Evolutionary conservation across 2,329 filamentous ascomycete species (phyloP), one percentile per base, ranked within the genome.

Genomic region (Penicillium crustosum): DNA sequence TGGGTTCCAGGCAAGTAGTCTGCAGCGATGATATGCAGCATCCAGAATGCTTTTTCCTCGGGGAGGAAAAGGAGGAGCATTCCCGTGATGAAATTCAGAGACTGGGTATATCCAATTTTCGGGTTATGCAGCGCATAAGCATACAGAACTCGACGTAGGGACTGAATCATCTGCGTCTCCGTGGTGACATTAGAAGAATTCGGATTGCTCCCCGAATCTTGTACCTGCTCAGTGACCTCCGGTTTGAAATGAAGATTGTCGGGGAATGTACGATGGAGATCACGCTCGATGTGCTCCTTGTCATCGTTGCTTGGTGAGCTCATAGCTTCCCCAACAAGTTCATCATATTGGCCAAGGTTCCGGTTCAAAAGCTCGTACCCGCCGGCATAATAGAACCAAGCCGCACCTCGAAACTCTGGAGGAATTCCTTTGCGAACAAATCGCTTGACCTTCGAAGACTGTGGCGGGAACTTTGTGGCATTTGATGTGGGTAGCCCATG

Each of bases 361-460:
- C 90, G 88, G 51, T 86, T 84, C 59, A 96, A 74, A 63, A 91
- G 89, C 45, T 87, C 86, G 25, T 91, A 91, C 1, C 93, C 93
- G 21, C 91, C 91, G 12, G 92, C 91, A 72, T 97, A 97, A 78
- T 90, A 97, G 74, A 96, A 97, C 93, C 93, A 97, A 45, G 93
- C 93, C 6, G 90, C 89, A n/a, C 93, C 93, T 68, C 93, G 86
- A 86, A 92, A 96, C 64, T 96, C 91, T 0, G 93, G 91, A 3
- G 93, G 93, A 49, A 97, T 93, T 17, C 93, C 93, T 75, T 97
- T 97, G 51, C 93, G 87, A 49, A 96, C 85, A 71, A 94, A 97
- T 19, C 92, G 85, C 76, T 95, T 96, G 43, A 94, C 86, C 75
- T 95, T 96, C 45, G 87, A 85, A 49, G 87, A 90, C 53, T 87